Base-by-base conservation (phyloP, 148 eudicot genomes). In the Nyssa sinensis region DNA sequence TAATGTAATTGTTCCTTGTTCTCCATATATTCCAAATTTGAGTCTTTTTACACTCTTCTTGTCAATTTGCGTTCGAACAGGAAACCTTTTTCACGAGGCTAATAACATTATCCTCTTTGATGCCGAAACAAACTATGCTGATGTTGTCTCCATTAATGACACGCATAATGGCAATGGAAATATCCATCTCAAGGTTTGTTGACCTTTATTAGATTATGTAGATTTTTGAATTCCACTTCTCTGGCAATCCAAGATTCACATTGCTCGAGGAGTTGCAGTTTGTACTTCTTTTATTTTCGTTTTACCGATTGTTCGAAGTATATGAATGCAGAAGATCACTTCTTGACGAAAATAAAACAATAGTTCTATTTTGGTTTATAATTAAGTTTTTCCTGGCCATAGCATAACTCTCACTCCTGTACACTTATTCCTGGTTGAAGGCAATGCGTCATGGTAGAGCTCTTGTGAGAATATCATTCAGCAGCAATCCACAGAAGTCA, bases 11-110 rank as follows among this genome's bases (percentile, higher is more conserved):
- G 32, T 47, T 72, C 49, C 29, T n/a, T 21, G 33, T 73, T 31
- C 32, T 53, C 53, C 73, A 7, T 61, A 30, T 23, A 25, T 55
- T 25, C 51, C 28, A 41, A 47, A 67, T 66, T 17, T 19, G 59
- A 35, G 49, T 55, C 70, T 35, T 64, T 49, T 62, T 69, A 27
- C 70, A 35, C 5, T 59, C 32, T 21, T 62, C 47, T 76, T 34
- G 41, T 77, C 31, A 29, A 24, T 41, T 81, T 81, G 17, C 47
- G n/a, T 58, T 79, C 72, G 77, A 31, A 71, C 83, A 89, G 98
- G 98, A 75, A 75, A 82, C 75, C 91, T 94, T 62, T 93, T 93
- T 69, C 89, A 71, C 24, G 98, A 93, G 86, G 94, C 93, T 47
- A 67, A 84, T 70, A 81, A 84, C 71, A 71, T 81, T 60, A 66